Evolutionary conservation across 2,329 filamentous ascomycete genomes (phyloP).

Genomic region (Claviceps paspali): DNA sequence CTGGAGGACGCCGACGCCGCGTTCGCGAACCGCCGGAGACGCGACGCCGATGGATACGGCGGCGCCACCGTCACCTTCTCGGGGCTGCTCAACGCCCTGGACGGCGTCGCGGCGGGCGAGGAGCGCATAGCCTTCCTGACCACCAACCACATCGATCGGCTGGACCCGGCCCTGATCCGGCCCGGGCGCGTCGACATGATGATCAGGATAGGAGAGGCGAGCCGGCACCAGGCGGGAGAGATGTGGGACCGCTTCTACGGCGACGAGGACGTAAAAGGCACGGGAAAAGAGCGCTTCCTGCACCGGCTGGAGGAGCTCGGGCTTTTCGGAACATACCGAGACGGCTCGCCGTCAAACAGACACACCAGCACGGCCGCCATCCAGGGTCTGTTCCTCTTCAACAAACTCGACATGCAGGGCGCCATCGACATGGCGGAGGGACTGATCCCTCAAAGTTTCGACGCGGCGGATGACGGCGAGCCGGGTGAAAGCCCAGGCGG

Average conservation of each 20-base stretch:
- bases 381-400: constrained; percentile 87
- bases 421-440: constrained; percentile 68
- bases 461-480: constrained; percentile 22
- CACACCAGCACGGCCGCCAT: constrained; percentile 77
- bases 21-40: constrained; percentile 65
- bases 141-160: constrained; percentile 80
- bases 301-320: constrained; percentile 52
- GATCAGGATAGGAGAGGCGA: constrained; percentile 76
- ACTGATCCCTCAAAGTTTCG: constrained; percentile 42
- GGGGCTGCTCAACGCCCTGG: constrained; percentile 68
- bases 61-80: constrained; percentile 91
- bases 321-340: constrained; percentile 45
- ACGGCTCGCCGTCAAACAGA: constrained; percentile 29
- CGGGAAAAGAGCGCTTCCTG: constrained; percentile 54
- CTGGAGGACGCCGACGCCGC: constrained; percentile 88
- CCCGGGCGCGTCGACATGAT: constrained; percentile 92
- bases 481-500: not conserved
- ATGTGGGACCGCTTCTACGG: constrained; percentile 96
- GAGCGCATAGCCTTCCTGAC: constrained; percentile 89
- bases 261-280: constrained; percentile 53
- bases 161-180: constrained; percentile 78
- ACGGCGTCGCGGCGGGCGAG: constrained; percentile 88
- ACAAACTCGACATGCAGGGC: constrained; percentile 80
- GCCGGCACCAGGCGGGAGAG: constrained; percentile 63
- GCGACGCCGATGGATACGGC: constrained; percentile 67